Evolutionary conservation across 2,329 filamentous ascomycete species (phyloP), one percentile per base, ranked within the genome.

Genomic region (Scedosporium minutisporum): DNA sequence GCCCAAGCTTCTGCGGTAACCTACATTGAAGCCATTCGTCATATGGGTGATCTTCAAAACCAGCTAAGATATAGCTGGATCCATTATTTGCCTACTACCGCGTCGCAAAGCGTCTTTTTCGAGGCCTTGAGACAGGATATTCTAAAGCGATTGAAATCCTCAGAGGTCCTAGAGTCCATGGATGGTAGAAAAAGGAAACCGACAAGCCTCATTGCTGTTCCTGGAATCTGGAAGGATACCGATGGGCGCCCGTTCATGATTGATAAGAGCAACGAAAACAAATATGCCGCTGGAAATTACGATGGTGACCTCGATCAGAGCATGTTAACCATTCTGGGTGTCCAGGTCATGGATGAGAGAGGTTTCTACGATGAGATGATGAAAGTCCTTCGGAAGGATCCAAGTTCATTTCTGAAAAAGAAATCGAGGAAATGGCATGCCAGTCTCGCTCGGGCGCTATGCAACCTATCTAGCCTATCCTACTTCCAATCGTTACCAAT

Each of bases 61-160:
- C 12, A 25, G n/a, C 61, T 67, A n/a, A 64, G 64, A 21, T 65
- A 65, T 38, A 57, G 33, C 18, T 67, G 65, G 66, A 16, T 62
- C 55, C 23, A 21, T 5, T 64, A 57, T 29, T 16, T 63, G 27
- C 61, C 61, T 6, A n/a, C 4, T 6, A 38, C 14, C 3, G 57
- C n/a, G 18, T 58, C 61, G 10, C 55, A 64, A 21, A n/a, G 21
- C 12, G 14, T 2, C 4, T 53, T 64, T n/a, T 61, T 64, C 48
- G 60, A 44, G 38, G 16, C 25, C 10, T 9, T 64, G 12, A 46
- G 58, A 16, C 4, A 9, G 10, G 33, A 63, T 6, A 51, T 64
- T n/a, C 6, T 63, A 14, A 38, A 14, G 33, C 14, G 48, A 12
- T 51, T 64, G 2, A 5, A 27, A 27, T 18, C 12, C 16, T 46